phyloP scores from a whole-genome alignment of 2,329 filamentous ascomycete species.

The Colletotrichum gigasporum region DNA sequence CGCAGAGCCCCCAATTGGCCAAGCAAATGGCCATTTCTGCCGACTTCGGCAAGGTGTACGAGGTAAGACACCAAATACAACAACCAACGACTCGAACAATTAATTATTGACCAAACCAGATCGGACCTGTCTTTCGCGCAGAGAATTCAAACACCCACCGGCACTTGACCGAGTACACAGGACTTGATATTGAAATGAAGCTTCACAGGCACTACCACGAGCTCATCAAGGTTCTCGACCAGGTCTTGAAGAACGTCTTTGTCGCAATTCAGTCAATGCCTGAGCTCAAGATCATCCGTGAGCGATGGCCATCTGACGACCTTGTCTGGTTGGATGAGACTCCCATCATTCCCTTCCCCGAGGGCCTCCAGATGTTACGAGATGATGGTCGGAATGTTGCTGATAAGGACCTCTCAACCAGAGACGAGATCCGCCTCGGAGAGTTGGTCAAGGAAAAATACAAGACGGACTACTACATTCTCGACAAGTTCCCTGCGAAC shows the following conservation, averaged over 20 bases:
- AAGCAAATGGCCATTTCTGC: conserved; percentile 94
- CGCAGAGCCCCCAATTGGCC: conserved; percentile 89
- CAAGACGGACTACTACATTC: conserved; percentile 89
- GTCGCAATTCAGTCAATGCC: conserved; percentile 54
- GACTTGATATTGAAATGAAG: conserved; percentile 91
- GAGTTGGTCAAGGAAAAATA: conserved; percentile 87
- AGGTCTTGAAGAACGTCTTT: conserved; percentile 80
- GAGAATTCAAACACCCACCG: conserved; percentile 97
- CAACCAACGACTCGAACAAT: not conserved
- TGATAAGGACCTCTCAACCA: conserved; percentile 83
- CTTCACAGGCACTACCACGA: conserved; percentile 92
- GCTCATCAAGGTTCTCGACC: conserved; percentile 80
- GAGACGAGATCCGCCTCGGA: conserved; percentile 87
- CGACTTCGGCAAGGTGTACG: conserved; percentile 89
- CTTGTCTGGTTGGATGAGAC: conserved; percentile 89
- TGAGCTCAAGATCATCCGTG: conserved; percentile 82
- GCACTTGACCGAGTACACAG: conserved; percentile 94
- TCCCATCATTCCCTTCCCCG: conserved; percentile 80
- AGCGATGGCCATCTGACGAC: conserved; percentile 86
- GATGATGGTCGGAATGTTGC: conserved; percentile 82
- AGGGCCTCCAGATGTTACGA: conserved; percentile 83
- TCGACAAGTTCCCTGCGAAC: conserved; percentile 89
- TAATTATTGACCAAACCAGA: conserved; percentile 40
- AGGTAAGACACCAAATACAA: conserved; percentile 51
- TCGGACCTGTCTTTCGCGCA: conserved; percentile 89